Conservation (phyloP, 2,329 filamentous ascomycete species). For the Ceratocystis diversiconidia region DNA sequence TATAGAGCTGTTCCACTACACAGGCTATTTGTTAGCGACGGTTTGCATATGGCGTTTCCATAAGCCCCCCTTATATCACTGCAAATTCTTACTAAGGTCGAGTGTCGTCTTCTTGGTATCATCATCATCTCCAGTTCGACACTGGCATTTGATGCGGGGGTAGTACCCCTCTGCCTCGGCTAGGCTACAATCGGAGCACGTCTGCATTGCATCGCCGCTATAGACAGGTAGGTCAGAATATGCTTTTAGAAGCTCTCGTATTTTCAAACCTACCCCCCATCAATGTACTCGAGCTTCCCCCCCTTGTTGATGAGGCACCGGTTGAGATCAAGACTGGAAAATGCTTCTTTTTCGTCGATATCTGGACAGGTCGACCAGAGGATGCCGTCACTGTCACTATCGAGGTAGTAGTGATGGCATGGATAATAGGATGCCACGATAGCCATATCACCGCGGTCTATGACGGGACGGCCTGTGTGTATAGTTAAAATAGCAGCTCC, state of each 20-base stretch:
- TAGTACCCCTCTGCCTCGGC: background rate
- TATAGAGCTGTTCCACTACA: constrained; percentile 12
- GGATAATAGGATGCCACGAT: background rate
- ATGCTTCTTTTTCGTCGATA: background rate
- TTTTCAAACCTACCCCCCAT: constrained; percentile 4
- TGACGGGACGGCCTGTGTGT: background rate
- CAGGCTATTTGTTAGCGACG: background rate
- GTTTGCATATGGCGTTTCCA: background rate
- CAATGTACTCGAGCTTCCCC: constrained; percentile 1
- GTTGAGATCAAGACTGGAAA: constrained; percentile 8
- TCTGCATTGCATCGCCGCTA: constrained; percentile 3
- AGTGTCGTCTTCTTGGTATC: background rate
- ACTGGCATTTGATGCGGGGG: background rate
- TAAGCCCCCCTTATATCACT: background rate
- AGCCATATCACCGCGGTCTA: background rate
- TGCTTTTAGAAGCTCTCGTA: background rate
- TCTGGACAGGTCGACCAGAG: constrained; percentile 8
- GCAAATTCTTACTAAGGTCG: constrained; percentile 1
- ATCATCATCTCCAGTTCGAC: background rate
- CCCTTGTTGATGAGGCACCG: constrained; percentile 7
- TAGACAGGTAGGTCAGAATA: background rate
- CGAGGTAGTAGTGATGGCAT: constrained; percentile 3
- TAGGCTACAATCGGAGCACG: constrained; percentile 1
- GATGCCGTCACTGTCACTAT: background rate
- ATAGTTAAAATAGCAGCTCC: background rate